phyloP scores from a whole-genome alignment of 140 eudicot genomes.

The Flaveria floridana region DNA sequence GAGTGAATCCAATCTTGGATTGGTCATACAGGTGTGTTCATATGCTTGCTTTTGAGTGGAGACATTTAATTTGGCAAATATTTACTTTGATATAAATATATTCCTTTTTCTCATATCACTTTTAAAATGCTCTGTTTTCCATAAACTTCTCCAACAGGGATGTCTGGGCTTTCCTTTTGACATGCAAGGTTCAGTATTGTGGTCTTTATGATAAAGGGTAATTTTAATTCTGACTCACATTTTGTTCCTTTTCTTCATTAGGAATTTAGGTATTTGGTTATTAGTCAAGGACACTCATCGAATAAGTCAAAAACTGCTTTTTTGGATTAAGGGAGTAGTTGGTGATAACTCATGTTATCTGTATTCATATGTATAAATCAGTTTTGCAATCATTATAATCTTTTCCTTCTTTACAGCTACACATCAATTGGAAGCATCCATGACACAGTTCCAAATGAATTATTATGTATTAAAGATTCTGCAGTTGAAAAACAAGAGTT shows the following conservation, averaged over 20 bases:
- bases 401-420: slow-evolving; percentile 47
- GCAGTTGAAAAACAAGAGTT: slow-evolving; percentile 46
- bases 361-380: slow-evolving; percentile 1
- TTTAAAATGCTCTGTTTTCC: slow-evolving; percentile 25
- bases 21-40: slow-evolving; percentile 83
- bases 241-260: neutral
- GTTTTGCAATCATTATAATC: neutral
- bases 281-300: neutral
- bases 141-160: slow-evolving; percentile 55
- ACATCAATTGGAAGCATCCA: slow-evolving; percentile 93
- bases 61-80: neutral
- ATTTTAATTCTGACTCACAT: slow-evolving; percentile 14
- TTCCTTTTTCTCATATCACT: neutral
- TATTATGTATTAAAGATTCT: slow-evolving; percentile 46
- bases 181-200: slow-evolving; percentile 92
- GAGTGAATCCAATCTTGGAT: slow-evolving; percentile 94
- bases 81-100: neutral
- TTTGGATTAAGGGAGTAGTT: slow-evolving; percentile 7
- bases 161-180: slow-evolving; percentile 91
- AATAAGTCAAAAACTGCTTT: neutral
- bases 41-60: slow-evolving; percentile 1
- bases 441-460: slow-evolving; percentile 86
- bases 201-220: slow-evolving; percentile 98
- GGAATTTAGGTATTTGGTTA: slow-evolving; percentile 16
- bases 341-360: neutral